phyloP scores from a whole-genome alignment of 2,329 filamentous ascomycete species.

The Ceratocystis ficicola region DNA sequence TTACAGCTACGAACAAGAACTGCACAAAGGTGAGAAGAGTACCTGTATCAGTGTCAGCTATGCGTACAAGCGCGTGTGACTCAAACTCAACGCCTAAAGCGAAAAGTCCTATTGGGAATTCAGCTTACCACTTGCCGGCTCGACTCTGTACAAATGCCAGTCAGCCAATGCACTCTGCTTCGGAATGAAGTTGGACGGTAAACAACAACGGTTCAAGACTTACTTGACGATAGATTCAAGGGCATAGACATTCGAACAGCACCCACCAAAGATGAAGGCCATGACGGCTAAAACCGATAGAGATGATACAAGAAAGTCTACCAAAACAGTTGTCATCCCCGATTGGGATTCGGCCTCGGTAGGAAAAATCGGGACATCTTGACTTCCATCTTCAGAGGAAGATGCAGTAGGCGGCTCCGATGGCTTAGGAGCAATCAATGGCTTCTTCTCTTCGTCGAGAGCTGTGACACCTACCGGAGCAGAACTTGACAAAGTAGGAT shows the following conservation, averaged over 20 bases:
- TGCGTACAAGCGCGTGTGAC: not conserved
- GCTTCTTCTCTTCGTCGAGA: not conserved
- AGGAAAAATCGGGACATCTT: not conserved
- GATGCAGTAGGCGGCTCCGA: not conserved
- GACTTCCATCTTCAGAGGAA: not conserved
- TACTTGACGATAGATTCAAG: conserved; percentile 91
- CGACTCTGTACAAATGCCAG: conserved; percentile 44
- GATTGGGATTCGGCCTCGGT: not conserved
- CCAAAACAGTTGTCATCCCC: not conserved
- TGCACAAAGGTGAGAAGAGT: conserved; percentile 81
- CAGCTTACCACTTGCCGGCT: conserved; percentile 63
- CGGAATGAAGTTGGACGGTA: not conserved
- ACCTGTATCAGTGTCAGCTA: conserved; percentile 37
- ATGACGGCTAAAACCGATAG: conserved; percentile 50
- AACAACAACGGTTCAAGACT: conserved; percentile 30
- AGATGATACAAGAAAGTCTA: conserved; percentile 24
- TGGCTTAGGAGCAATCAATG: conserved; percentile 1
- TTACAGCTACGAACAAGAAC: conserved; percentile 70
- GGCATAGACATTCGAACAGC: conserved; percentile 94
- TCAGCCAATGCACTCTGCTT: not conserved
- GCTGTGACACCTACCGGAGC: not conserved
- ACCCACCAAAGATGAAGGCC: conserved; percentile 80
- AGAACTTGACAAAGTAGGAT: no score
- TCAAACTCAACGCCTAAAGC: not conserved
- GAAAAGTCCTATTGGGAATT: not conserved